Base-by-base conservation (phyloP, 495 filamentous ascomycete genomes). In the Lophiotrema nucula region DNA sequence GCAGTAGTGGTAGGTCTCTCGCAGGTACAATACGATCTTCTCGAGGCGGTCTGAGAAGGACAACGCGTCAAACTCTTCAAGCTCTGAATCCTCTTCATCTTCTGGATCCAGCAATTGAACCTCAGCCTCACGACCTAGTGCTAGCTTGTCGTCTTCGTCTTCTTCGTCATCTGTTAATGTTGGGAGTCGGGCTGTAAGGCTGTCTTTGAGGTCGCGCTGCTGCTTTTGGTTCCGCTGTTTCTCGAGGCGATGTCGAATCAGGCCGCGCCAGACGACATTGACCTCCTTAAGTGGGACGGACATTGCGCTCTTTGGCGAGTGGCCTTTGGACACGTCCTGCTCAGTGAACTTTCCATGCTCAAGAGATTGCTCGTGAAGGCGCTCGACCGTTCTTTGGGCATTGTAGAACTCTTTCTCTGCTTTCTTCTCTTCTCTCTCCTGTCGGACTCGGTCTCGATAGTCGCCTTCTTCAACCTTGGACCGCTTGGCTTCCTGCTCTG, bases 311-410 rank as follows among this genome's bases (percentile, higher is more conserved):
- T 8, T 8, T 8, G 31, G n/a, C 10, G 19, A 10, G 39, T 11
- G 39, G 10, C 39, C 39, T 43, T 43, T 43, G 39, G 19, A 10
- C 39, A 6, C 18, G 6, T 21, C 19, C 6, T 43, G 8, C 10
- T 6, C 39, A 21, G 10, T 18, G 10, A 15, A 8, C 18, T 45
- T 27, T 3, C 50, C 19, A 4, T 26, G 35, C 13, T 54, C 67
- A 4, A 66, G 62, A 23, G 65, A 69, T 53, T 78, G 81, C 24
- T 78, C 77, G 55, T 86, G 83, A 74, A 95, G 76, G 37, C 81
- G 64, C 77, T 95, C 91, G 10, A 85, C 82, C 8, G 95, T 86
- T 70, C 86, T 91, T 79, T 92, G 89, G 35, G 89, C 92, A 4
- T 82, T 88, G 28, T 76, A 74, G 0, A 92, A 72, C 72, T 84